phyloP scores from a whole-genome alignment of 768 basidiomycete species.

The Lentinula boryana region DNA sequence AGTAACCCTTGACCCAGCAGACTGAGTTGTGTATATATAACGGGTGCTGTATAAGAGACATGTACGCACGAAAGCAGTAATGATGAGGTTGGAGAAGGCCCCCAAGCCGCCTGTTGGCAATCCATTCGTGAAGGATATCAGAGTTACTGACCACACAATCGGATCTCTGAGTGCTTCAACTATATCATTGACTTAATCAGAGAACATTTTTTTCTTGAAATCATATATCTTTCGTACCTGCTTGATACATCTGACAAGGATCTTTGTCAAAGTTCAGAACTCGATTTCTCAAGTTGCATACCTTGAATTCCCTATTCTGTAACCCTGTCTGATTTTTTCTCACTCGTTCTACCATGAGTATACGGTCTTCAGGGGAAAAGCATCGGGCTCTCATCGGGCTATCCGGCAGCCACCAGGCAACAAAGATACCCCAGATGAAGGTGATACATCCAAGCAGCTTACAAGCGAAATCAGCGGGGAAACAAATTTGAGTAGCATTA shows the following conservation, averaged over 20 bases:
- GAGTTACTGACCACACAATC: slow-evolving; percentile 37
- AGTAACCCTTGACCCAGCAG: slow-evolving; percentile 30
- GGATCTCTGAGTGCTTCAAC: slow-evolving; percentile 40
- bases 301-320: slow-evolving; percentile 46
- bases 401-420: slow-evolving; percentile 45
- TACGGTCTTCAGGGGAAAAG: slow-evolving; percentile 39
- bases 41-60: not conserved
- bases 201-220: not conserved
- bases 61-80: slow-evolving; percentile 36
- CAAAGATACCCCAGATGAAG: slow-evolving; percentile 41
- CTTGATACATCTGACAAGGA: slow-evolving; percentile 22
- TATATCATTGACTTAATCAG: slow-evolving; percentile 8
- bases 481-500: not conserved
- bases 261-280: not conserved
- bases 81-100: slow-evolving; percentile 48
- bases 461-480: slow-evolving; percentile 9
- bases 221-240: slow-evolving; percentile 14
- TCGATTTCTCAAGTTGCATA: slow-evolving; percentile 6
- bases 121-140: slow-evolving; percentile 43
- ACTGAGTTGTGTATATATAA: not conserved
- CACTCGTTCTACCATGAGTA: slow-evolving; percentile 44
- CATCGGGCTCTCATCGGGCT: slow-evolving; percentile 42
- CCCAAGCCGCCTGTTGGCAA: slow-evolving; percentile 43
- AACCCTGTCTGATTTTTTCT: slow-evolving; percentile 48
- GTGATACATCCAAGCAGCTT: slow-evolving; percentile 39